These are phyloP conservation scores for Echinosphaeria canescens DNA, from an alignment of 2,329 filamentous ascomycete species.

Conservation along the genomic window DNA sequence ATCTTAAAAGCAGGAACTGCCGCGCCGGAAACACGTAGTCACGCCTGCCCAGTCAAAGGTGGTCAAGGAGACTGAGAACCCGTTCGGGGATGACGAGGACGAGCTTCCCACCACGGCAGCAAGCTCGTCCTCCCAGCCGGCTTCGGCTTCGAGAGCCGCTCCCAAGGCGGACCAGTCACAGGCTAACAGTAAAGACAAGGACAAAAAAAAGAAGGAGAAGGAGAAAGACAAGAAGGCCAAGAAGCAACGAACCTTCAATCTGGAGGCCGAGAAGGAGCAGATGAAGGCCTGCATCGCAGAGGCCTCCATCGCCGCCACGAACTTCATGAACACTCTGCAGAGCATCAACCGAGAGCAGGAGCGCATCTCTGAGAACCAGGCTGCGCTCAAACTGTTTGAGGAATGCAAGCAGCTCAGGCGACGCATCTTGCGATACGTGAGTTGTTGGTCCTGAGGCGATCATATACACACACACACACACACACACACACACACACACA, in stretches of 20 bases:
- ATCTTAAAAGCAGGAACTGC: conserved; percentile 39
- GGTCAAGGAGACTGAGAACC: conserved; percentile 57
- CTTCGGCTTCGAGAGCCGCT: too few species aligned
- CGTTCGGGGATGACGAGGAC: conserved; percentile 45
- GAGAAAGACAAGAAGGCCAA: conserved; percentile 32
- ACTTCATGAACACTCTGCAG: conserved; percentile 70
- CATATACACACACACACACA: background rate
- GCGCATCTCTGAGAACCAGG: conserved; percentile 66
- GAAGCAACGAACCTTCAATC: conserved; percentile 47
- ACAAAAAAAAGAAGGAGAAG: conserved; percentile 21
- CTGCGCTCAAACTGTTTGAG: conserved; percentile 61
- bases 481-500: too few species aligned
- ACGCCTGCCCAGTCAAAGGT: conserved; percentile 67
- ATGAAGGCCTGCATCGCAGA: conserved; percentile 83
- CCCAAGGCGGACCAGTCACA: too few species aligned
- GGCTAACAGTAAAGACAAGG: conserved; percentile 26
- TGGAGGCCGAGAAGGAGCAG: conserved; percentile 70
- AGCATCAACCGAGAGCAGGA: conserved; percentile 78
- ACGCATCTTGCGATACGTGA: conserved; percentile 64
- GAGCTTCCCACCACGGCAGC: conserved; percentile 6
- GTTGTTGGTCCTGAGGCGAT: conserved; percentile 7
- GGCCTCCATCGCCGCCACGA: conserved; percentile 76
- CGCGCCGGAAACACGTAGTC: conserved; percentile 45
- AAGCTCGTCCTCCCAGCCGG: conserved; percentile 6
- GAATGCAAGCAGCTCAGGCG: conserved; percentile 67